These are phyloP conservation scores for Aspergillus spinulosporus DNA, from an alignment of 2,329 filamentous ascomycete species.

Conservation along the genomic window DNA sequence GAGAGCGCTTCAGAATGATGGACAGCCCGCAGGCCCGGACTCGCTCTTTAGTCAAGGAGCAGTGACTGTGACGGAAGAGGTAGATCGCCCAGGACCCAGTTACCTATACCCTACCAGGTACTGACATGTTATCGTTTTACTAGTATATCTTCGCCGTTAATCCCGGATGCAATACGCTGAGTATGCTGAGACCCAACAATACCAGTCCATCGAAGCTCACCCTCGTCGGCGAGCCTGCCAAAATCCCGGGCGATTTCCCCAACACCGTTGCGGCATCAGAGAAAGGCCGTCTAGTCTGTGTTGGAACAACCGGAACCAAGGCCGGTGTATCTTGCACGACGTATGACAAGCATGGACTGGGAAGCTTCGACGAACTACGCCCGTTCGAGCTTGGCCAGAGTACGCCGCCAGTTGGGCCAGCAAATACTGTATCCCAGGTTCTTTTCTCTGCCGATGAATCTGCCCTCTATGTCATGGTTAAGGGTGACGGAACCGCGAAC, in stretches of 20 bases:
- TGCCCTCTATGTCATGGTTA: neutral
- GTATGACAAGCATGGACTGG: neutral
- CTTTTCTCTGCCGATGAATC: constrained; percentile 1
- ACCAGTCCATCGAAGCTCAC: neutral
- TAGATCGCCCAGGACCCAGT: neutral
- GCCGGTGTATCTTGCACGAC: constrained; percentile 4
- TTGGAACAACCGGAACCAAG: neutral
- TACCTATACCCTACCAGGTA: neutral
- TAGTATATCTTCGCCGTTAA: constrained; percentile 7
- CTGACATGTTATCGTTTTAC: neutral
- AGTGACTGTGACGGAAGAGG: neutral
- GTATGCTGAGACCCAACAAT: neutral
- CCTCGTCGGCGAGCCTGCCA: neutral
- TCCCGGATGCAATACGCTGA: constrained; percentile 1
- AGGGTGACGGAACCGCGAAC: neutral
- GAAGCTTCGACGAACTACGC: neutral
- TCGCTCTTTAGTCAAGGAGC: neutral
- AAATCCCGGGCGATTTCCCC: constrained; percentile 4
- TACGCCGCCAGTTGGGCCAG: constrained; percentile 1
- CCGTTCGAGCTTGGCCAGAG: neutral
- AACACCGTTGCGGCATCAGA: neutral
- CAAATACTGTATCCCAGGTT: neutral
- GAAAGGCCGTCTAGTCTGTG: neutral
- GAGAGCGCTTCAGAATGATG: neutral
- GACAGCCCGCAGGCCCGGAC: neutral